Percentiles rank a stretch among this genome's conserved stretches.
phyloP scores from a whole-genome alignment of 257 asterid genomes.

The Solanum tarapatanum region DNA sequence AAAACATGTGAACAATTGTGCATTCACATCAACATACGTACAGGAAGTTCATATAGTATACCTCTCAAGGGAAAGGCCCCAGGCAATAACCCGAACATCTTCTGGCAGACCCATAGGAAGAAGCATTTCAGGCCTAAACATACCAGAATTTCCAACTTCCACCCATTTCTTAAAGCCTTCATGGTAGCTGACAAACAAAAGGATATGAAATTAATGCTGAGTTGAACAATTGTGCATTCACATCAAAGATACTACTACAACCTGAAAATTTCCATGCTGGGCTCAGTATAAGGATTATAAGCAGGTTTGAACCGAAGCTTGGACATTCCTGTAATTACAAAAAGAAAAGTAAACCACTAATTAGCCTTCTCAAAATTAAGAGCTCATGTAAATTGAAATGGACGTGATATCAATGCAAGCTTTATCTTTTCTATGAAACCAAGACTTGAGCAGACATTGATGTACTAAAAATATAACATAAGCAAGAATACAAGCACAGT shows the following conservation, averaged over 20 bases:
- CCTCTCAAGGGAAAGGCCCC: constrained; percentile 99
- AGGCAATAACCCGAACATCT: constrained; percentile 90
- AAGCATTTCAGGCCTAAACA: constrained; percentile 99
- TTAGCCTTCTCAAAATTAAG: neutral
- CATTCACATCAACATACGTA: neutral
- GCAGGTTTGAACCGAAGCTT: constrained; percentile 95
- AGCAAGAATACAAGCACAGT: neutral
- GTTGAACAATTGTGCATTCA: neutral
- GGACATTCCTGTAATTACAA: constrained; percentile 59
- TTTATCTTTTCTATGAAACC: neutral
- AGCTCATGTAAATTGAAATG: neutral
- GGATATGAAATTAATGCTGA: neutral
- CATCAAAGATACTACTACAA: constrained; percentile 9
- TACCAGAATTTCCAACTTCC: constrained; percentile 92
- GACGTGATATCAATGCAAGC: neutral
- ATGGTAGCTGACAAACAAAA: constrained; percentile 51
- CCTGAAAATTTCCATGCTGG: constrained; percentile 99
- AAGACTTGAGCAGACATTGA: neutral
- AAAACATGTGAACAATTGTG: neutral
- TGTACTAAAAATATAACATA: neutral
- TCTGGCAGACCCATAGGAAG: constrained; percentile 96
- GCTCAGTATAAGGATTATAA: constrained; percentile 92
- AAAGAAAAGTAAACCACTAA: neutral
- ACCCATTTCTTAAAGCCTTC: constrained; percentile 96
- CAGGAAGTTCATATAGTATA: constrained; percentile 3